These are phyloP conservation scores for Microascus cirrosus DNA, from an alignment of 2,329 filamentous ascomycete genomes.

Conservation along the genomic window DNA sequence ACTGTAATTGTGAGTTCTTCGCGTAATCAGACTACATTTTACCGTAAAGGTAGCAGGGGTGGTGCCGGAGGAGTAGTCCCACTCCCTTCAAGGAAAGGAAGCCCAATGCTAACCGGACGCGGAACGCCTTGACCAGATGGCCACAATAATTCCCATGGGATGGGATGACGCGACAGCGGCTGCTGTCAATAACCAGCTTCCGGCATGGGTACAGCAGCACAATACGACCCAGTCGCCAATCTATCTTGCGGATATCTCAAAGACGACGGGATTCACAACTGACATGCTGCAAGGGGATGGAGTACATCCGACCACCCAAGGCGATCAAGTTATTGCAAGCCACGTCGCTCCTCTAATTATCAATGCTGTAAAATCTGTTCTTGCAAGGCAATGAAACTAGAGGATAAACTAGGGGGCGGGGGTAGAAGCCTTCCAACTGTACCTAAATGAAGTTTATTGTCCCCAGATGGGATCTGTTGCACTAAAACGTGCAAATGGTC, in stretches of 20 bases:
- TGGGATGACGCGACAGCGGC: slow-evolving; percentile 15
- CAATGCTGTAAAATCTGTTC: slow-evolving; percentile 4
- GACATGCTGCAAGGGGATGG: slow-evolving; percentile 21
- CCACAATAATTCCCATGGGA: slow-evolving; percentile 25
- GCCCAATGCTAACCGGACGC: background rate
- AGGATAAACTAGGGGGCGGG: background rate
- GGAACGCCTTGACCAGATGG: slow-evolving; percentile 15
- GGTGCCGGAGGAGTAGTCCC: background rate
- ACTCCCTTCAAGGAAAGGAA: background rate
- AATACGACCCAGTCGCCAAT: slow-evolving; percentile 25
- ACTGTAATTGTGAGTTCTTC: slow-evolving; percentile 25
- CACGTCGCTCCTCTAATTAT: slow-evolving; percentile 19
- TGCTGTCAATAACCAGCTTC: slow-evolving; percentile 24
- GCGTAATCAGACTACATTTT: background rate
- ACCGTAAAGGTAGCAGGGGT: background rate
- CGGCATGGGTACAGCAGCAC: slow-evolving; percentile 21
- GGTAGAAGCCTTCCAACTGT: too few species aligned
- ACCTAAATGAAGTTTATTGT: too few species aligned
- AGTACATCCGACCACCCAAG: slow-evolving; percentile 22
- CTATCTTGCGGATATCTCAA: slow-evolving; percentile 23
- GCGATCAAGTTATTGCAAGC: slow-evolving; percentile 16
- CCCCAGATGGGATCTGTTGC: too few species aligned
- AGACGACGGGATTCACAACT: slow-evolving; percentile 13
- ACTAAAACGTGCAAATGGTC: too few species aligned
- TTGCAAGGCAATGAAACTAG: background rate